Evolutionary conservation across 495 filamentous ascomycete species (phyloP), one percentile per base, ranked within the genome.

Genomic region (Mytilinidion resinicola): DNA sequence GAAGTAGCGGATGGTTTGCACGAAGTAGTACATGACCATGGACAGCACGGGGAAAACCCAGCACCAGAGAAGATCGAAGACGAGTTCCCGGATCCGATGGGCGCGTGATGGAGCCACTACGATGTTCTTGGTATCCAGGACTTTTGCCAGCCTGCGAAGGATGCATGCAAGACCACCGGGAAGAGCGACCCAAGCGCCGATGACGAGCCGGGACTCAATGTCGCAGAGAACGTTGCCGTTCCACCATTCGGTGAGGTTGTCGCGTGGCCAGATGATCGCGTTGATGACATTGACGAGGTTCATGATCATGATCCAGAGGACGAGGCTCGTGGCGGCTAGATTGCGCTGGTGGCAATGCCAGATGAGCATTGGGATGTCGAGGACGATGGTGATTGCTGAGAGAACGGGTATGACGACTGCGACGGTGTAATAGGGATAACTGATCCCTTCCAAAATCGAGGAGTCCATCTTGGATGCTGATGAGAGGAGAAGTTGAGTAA

Each of bases 141-240:
- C 82, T 37, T 66, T 66, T 37, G 89, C 85, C 9, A 98, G 78
- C 44, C 80, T 79, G n/a, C 84, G 82, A 69, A 95, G 86, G 60
- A 96, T 86, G 56, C 83, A 81, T 4, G 77, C 77, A 62, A 82
- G 73, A 62, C 76, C 67, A 30, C 79, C 81, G n/a, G 89, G 77
- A 15, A 83, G 74, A 21, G 79, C 86, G n/a, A 88, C 77, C 53
- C 80, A 81, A 43, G 77, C 71, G 6, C 82, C 85, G 50, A 85
- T 78, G 56, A 85, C 72, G 38, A 91, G 49, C 65, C 90, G 90
- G 51, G 82, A 78, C 69, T 95, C 80, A 25, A 96, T 68, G 71
- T 98, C 93, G 67, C 93, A 98, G 58, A 91, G 82, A 1, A 83
- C 86, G 4, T 73, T 66, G 19, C 93, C 93, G 54, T 80, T 74